These are phyloP conservation scores for Moesziomyces globuligerus DNA, from an alignment of 1,284 basidiomycete genomes.

Conservation along the genomic window DNA sequence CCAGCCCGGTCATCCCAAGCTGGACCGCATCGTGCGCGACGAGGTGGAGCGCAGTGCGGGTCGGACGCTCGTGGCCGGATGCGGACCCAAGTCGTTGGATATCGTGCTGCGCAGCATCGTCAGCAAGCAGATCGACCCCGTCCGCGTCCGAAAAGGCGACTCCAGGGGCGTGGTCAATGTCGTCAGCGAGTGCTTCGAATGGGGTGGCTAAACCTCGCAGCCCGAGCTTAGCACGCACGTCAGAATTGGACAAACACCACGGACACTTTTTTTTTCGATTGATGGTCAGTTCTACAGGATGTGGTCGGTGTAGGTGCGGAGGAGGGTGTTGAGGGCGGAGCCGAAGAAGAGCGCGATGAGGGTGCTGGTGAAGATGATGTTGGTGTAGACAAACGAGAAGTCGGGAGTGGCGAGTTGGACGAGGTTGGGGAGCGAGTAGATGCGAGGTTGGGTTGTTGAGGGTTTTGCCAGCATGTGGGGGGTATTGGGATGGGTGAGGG, in stretches of 20 bases:
- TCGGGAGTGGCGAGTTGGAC: slow-evolving; percentile 94
- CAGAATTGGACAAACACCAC: too few relatives aligned
- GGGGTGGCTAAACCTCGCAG: slow-evolving; percentile 38
- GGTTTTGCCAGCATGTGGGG: too few relatives aligned
- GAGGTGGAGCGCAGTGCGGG: slow-evolving; percentile 75
- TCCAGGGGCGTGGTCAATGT: slow-evolving; percentile 70
- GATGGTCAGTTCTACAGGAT: background rate
- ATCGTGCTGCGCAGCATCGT: slow-evolving; percentile 78
- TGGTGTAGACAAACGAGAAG: slow-evolving; percentile 99
- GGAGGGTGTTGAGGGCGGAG: slow-evolving; percentile 85
- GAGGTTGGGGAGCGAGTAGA: slow-evolving; percentile 84
- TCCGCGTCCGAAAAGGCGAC: slow-evolving; percentile 74
- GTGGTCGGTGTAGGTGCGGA: slow-evolving; percentile 75
- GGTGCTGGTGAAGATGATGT: slow-evolving; percentile 73
- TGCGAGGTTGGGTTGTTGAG: slow-evolving; percentile 44
- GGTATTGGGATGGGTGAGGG: too few relatives aligned
- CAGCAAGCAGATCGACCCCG: slow-evolving; percentile 74
- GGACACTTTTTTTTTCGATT: background rate
- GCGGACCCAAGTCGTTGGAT: slow-evolving; percentile 79
- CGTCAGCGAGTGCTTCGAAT: slow-evolving; percentile 61
- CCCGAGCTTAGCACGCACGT: too few relatives aligned
- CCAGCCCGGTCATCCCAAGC: slow-evolving; percentile 78
- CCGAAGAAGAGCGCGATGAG: slow-evolving; percentile 86
- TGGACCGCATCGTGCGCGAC: slow-evolving; percentile 75
- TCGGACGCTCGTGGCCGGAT: slow-evolving; percentile 78